These are phyloP conservation scores for Vigna radiata DNA, from an alignment of 306 rosid species.

Conservation along the genomic window DNA sequence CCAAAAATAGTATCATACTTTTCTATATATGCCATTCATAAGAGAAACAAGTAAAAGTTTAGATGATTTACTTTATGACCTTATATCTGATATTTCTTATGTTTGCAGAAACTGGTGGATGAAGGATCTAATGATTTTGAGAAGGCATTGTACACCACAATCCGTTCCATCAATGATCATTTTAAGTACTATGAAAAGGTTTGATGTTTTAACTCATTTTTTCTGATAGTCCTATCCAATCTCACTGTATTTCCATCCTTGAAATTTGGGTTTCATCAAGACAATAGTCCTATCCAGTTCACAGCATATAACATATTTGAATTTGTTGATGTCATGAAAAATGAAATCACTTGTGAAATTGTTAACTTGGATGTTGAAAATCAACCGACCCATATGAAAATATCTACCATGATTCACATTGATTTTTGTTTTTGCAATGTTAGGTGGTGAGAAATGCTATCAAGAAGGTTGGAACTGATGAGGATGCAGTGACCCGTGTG, in stretches of 20 bases:
- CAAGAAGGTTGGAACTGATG: slow-evolving; percentile 67
- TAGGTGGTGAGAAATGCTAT: slow-evolving; percentile 70
- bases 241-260: slow-evolving; percentile 1
- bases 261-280: background rate
- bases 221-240: background rate
- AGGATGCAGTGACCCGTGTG: slow-evolving; percentile 80
- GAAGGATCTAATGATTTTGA: slow-evolving; percentile 54
- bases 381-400: background rate
- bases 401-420: background rate
- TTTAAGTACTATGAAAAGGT: slow-evolving; percentile 84
- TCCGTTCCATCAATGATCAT: slow-evolving; percentile 67
- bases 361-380: background rate
- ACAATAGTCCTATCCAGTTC: background rate
- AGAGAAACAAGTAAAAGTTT: background rate
- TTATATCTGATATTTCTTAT: background rate
- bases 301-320: background rate
- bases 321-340: slow-evolving; percentile 1
- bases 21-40: background rate
- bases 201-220: slow-evolving; percentile 49
- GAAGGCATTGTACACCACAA: slow-evolving; percentile 60
- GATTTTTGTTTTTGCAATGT: background rate
- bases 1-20: background rate
- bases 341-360: background rate
- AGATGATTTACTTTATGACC: background rate
- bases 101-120: slow-evolving; percentile 59